Evolutionary conservation across 768 basidiomycete genomes (phyloP), one percentile per base, ranked within the genome.

Genomic region (Tulasnella sp.): DNA sequence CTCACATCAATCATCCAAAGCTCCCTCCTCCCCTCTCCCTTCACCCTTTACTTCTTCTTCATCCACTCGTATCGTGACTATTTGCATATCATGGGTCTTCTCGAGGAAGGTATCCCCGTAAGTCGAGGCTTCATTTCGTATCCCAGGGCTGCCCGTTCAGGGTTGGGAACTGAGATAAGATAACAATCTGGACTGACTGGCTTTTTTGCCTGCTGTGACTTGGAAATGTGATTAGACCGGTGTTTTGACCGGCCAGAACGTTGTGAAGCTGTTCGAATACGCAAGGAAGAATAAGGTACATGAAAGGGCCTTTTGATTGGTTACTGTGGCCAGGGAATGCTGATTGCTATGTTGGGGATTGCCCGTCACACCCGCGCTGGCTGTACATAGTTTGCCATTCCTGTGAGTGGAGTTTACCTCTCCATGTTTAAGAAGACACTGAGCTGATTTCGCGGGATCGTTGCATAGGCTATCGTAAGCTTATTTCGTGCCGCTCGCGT

Each of bases 211-310:
- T 40, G 12, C 27, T 58, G 21, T 75, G 74, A 80, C 42, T 62
- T 58, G 75, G 71, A 74, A 74, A 80, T 27, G 71, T 42, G 77
- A 68, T 83, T n/a, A 97, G 96, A 89, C 95, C 85, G 97, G 97
- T 82, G 97, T 99, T 81, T 87, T 99, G 85, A 97, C 96, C 80
- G 97, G 97, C 86, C 94, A 97, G 82, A 91, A 99, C 85, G 94
- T 95, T 83, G 92, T 95, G 87, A 97, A 96, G 86, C 87, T 99
- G 84, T 97, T 99, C 85, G 92, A 97, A 83, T 98, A 97, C 85
- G 97, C 97, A 71, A 93, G 93, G 83, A 90, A 92, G 83, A 84
- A 98, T 86, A 88, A 96, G 89, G 97, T 95, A 81, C 81, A 89
- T 83, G n/a, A 18, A 56, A 34, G 14, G 38, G n/a, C n/a, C 58